Conservation (phyloP, 2,329 filamentous ascomycete genomes). For the Aspergillus ibericus region DNA sequence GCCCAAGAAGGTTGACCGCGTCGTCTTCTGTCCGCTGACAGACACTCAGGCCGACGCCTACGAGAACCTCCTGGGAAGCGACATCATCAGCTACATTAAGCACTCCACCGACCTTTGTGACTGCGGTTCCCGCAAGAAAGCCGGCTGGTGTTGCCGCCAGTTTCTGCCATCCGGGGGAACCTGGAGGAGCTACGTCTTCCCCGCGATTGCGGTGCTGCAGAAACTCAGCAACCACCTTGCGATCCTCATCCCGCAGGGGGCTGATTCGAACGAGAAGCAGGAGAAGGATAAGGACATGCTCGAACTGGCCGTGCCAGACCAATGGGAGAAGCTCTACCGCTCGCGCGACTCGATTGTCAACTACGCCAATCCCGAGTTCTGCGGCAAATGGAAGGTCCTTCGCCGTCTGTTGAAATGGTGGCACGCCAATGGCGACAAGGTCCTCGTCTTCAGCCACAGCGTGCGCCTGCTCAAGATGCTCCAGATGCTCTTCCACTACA, state of each 20-base stretch:
- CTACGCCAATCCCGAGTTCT: constrained; percentile 84
- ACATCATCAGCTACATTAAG: constrained; percentile 68
- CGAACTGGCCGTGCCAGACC: constrained; percentile 69
- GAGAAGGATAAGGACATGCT: constrained; percentile 74
- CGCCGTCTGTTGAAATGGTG: constrained; percentile 85
- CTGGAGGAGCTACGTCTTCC: constrained; percentile 81
- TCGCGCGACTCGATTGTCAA: constrained; percentile 76
- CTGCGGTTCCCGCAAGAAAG: constrained; percentile 67
- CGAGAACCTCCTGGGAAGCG: constrained; percentile 73
- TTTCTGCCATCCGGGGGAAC: constrained; percentile 60
- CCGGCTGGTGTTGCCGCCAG: constrained; percentile 78
- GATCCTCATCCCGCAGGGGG: constrained; percentile 70
- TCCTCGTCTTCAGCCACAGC: constrained; percentile 91
- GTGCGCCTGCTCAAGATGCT: constrained; percentile 82
- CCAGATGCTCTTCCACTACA: constrained; percentile 80
- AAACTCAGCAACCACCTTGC: constrained; percentile 93
- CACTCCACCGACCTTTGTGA: constrained; percentile 66
- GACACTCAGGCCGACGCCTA: constrained; percentile 80
- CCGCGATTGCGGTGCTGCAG: constrained; percentile 76
- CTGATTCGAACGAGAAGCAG: constrained; percentile 70
- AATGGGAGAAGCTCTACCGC: constrained; percentile 72
- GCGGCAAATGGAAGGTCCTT: constrained; percentile 94
- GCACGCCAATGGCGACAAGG: constrained; percentile 88
- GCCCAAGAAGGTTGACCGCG: constrained; percentile 89
- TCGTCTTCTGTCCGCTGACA: constrained; percentile 92